Evolutionary conservation across 2,329 filamentous ascomycete species (phyloP), one percentile per base, ranked within the genome.

Genomic region (Ophiostoma sp.): DNA sequence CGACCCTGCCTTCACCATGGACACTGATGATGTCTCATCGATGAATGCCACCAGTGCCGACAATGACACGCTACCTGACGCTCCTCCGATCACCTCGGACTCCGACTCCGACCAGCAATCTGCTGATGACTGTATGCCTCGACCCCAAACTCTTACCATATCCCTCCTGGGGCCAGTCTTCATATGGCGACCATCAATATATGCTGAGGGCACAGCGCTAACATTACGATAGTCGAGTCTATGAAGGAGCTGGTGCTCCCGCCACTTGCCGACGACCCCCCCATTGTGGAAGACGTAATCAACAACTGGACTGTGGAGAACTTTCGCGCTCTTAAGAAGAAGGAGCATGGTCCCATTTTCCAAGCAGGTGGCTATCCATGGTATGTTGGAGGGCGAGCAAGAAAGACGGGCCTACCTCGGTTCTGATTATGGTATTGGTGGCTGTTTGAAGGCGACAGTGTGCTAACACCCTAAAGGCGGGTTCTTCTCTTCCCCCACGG

Each of bases 401-500:
- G 49, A 18, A 18, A 55, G 18, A 55, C 3, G 18, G 49, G 8
- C 14, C 9, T 6, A 47, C n/a, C 27, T 27, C 27, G 27, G 27
- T 27, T 27, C 27, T 27, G 27, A 27, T 27, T 27, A 1, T 27
- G 27, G 27, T 27, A 27, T 27, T 27, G 27, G 27, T 27, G 27
- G 27, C 27, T 11, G 49, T 27, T 27, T 27, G 1, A 27, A 14
- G 14, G 18, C 14, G 60, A 3, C 16, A 18, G 12, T 14, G 14
- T 27, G 16, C 62, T 64, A 14, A 64, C 62, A 36, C 5, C 2
- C 27, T 11, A 18, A 8, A 93, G 90, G 95, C 90, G 94, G 75
- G 89, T 98, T 74, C 85, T 99, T 14, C 93, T 99, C 77, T 99
- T 99, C 76, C 94, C 95, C 0, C 93, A 89, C 72, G 95, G 95